A percentile compares a stretch with the other conserved stretches of the same genome.
Conservation (phyloP, 345 rosid genomes). For the Noccaea bulbosa region DNA sequence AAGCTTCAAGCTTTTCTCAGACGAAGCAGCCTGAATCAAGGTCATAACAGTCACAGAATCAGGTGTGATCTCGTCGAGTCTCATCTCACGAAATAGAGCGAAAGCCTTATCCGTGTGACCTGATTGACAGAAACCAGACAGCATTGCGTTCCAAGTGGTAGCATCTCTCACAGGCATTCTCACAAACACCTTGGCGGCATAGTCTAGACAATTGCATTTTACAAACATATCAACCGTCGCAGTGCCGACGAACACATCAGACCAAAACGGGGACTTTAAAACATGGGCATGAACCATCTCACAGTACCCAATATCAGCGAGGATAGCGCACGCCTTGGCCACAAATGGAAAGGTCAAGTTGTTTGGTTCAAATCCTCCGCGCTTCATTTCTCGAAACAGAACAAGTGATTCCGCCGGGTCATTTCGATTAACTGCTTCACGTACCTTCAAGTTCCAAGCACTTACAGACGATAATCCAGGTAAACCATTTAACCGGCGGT, state of each 20-base stretch:
- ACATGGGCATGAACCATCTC: conserved; percentile 54
- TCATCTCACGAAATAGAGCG: conserved; percentile 53
- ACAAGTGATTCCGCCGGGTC: conserved; percentile 46
- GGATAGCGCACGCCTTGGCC: conserved; percentile 66
- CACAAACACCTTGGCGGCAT: conserved; percentile 53
- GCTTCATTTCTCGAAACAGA: conserved; percentile 58
- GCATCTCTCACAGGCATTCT: conserved; percentile 60
- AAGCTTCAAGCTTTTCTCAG: conserved; percentile 32
- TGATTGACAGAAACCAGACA: conserved; percentile 53
- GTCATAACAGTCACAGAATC: conserved; percentile 66
- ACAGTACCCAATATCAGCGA: conserved; percentile 37
- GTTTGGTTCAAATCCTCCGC: conserved; percentile 51
- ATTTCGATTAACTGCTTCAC: conserved; percentile 50
- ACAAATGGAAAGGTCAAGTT: conserved; percentile 62
- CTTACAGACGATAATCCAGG: conserved; percentile 32
- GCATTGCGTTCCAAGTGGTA: conserved; percentile 67
- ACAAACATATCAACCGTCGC: conserved; percentile 52
- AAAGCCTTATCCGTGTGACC: conserved; percentile 44
- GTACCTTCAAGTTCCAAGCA: conserved; percentile 52
- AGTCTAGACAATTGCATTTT: conserved; percentile 47
- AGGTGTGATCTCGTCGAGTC: conserved; percentile 44
- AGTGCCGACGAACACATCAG: conserved; percentile 56
- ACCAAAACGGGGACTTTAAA: conserved; percentile 52
- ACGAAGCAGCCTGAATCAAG: conserved; percentile 43
- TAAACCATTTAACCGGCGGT: conserved; percentile 25